Percentiles rank a stretch among this genome's conserved stretches.
These are phyloP conservation scores for Monosporascus sp. DNA, from an alignment of 2,329 filamentous ascomycete species.

Conservation along the genomic window DNA sequence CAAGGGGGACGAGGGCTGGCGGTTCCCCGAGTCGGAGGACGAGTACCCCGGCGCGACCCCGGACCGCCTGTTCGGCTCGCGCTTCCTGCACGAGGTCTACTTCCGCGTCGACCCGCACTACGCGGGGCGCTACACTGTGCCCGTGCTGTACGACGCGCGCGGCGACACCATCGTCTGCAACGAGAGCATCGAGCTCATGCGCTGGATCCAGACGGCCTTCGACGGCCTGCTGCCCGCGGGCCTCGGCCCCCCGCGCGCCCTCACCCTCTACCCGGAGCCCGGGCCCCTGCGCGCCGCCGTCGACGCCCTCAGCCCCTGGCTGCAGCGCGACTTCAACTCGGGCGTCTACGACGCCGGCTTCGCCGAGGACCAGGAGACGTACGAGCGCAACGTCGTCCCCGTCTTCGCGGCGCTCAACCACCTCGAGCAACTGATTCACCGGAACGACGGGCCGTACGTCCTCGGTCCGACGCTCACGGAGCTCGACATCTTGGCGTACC, in stretches of 20 bases:
- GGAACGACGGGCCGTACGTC: constrained; percentile 44
- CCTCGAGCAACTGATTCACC: constrained; percentile 41
- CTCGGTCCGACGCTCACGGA: constrained; percentile 52
- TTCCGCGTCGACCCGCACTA: constrained; percentile 56
- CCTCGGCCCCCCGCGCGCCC: constrained; percentile 22
- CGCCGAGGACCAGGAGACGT: constrained; percentile 47
- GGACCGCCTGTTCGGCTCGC: constrained; percentile 53
- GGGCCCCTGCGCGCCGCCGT: constrained; percentile 40
- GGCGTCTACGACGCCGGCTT: constrained; percentile 61
- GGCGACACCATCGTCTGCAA: constrained; percentile 53
- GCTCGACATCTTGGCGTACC: constrained; percentile 52
- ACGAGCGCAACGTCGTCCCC: constrained; percentile 47
- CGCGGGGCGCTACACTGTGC: constrained; percentile 56
- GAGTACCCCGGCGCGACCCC: constrained; percentile 55
- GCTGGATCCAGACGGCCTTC: constrained; percentile 53
- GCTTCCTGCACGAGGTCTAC: constrained; percentile 57
- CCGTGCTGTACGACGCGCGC: constrained; percentile 58
- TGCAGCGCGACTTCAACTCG: constrained; percentile 50
- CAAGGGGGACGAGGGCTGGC: constrained; percentile 59
- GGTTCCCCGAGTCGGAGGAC: constrained; percentile 45
- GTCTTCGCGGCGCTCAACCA: constrained; percentile 57
- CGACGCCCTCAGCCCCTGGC: constrained; percentile 47
- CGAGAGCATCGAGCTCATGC: constrained; percentile 53
- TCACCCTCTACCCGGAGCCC: constrained; percentile 48
- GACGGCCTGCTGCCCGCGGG: constrained; percentile 39